Evolutionary conservation across 73 alveolate genomes (phyloP).

Genomic region (Effrenium voratum): DNA sequence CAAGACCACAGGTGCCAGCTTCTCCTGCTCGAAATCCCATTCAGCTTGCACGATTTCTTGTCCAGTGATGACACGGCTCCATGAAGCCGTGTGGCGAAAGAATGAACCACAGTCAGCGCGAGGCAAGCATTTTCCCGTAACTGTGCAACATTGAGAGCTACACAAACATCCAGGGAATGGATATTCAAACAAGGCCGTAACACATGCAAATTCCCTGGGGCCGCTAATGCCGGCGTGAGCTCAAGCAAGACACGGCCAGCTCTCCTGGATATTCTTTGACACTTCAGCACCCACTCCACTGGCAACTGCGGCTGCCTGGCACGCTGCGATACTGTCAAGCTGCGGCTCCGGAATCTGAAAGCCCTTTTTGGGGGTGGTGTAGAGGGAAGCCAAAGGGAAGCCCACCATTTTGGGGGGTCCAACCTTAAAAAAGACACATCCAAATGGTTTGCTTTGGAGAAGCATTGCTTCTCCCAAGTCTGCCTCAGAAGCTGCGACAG

Average conservation of each 20-base stretch:
- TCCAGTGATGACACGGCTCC: neutral
- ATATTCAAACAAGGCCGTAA: too few species aligned
- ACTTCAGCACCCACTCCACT: slow-evolving; percentile 66
- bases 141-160: too few species aligned
- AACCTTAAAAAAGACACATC: too few species aligned
- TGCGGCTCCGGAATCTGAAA: neutral
- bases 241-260: too few species aligned
- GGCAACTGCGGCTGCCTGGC: slow-evolving; percentile 79
- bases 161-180: too few species aligned
- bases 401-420: neutral
- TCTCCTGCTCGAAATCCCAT: slow-evolving; percentile 38
- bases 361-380: neutral
- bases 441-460: neutral
- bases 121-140: too few species aligned
- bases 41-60: neutral
- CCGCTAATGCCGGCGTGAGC: too few species aligned
- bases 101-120: too few species aligned
- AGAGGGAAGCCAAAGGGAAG: too few species aligned
- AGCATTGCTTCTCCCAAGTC: neutral
- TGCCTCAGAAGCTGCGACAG: neutral
- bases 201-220: too few species aligned
- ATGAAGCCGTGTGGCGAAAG: too few species aligned
- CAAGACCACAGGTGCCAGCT: slow-evolving; percentile 74
- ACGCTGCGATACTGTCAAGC: neutral
- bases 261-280: slow-evolving; percentile 66